A percentile compares a stretch with the other conserved stretches of the same genome.
These are phyloP conservation scores for Geotrichum macrosporum DNA, from an alignment of 1,139 yeast genomes.

Conservation along the genomic window DNA sequence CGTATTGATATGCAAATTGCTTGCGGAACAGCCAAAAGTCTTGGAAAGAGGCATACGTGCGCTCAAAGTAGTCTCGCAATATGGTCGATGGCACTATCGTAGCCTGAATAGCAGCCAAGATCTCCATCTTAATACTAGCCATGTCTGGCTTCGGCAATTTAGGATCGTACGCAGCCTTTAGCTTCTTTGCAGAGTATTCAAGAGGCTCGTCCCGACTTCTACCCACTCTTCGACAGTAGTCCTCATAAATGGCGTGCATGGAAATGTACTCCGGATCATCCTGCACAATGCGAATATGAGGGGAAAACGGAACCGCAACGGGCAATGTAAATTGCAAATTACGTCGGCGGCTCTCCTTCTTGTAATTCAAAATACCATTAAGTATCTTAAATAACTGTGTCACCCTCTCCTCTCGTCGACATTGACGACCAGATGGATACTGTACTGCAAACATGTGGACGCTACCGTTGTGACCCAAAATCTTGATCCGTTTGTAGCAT, in stretches of 20 bases:
- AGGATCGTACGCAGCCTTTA: conserved; percentile 91
- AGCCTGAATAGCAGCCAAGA: conserved; percentile 82
- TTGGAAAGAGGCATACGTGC: conserved; percentile 70
- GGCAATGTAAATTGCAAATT: conserved; percentile 85
- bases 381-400: conserved; percentile 87
- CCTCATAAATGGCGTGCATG: conserved; percentile 84
- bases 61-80: conserved; percentile 62
- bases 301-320: conserved; percentile 87
- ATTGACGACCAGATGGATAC: conserved; percentile 96
- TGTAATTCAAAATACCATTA: conserved; percentile 71
- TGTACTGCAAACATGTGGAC: conserved; percentile 92
- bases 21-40: conserved; percentile 97
- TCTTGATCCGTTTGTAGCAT: conserved; percentile 84
- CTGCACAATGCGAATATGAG: conserved; percentile 86
- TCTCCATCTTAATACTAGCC: conserved; percentile 83
- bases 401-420: conserved; percentile 92
- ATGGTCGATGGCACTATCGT: conserved; percentile 82
- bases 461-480: conserved; percentile 92
- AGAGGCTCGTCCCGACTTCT: conserved; percentile 87
- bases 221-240: conserved; percentile 68
- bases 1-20: conserved; percentile 92
- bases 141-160: conserved; percentile 89
- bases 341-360: conserved; percentile 84
- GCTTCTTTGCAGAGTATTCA: conserved; percentile 76
- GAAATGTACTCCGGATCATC: conserved; percentile 76